Conservation (phyloP, 169 alveolate species). For the Eimeria necatrix region DNA sequence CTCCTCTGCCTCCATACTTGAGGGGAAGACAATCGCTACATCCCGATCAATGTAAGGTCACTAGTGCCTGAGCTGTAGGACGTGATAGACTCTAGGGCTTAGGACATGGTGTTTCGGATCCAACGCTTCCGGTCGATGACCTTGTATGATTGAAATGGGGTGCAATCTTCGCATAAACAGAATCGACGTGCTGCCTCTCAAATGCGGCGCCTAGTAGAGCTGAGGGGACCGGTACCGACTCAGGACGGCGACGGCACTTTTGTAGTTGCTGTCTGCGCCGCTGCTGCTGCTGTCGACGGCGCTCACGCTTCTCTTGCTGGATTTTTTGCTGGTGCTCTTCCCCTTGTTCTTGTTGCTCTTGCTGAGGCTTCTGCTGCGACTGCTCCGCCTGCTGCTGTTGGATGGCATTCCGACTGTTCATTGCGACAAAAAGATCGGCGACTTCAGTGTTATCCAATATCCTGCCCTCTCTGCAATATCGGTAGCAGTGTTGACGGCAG, state of each 20-base stretch:
- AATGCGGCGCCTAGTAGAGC: slow-evolving; percentile 47
- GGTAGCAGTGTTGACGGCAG: not conserved
- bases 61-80: too few species aligned
- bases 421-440: not conserved
- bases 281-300: slow-evolving; percentile 43
- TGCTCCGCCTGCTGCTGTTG: slow-evolving; percentile 6
- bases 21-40: too few species aligned
- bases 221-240: slow-evolving; percentile 50
- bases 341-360: slow-evolving; percentile 17
- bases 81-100: not conserved
- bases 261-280: slow-evolving; percentile 53
- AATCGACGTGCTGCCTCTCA: slow-evolving; percentile 66
- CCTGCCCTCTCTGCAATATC: not conserved
- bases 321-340: not conserved
- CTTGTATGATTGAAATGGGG: slow-evolving; percentile 60
- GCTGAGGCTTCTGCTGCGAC: slow-evolving; percentile 1
- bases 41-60: too few species aligned
- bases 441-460: not conserved
- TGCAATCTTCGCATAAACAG: slow-evolving; percentile 47
- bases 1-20: too few species aligned
- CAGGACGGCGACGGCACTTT: slow-evolving; percentile 36
- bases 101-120: not conserved
- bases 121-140: not conserved
- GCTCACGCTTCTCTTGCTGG: slow-evolving; percentile 44
- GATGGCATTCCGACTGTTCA: not conserved